A percentile compares a stretch with the other conserved stretches of the same genome.
Conservation (phyloP, 2,329 filamentous ascomycete species). For the Fusarium palustre region DNA sequence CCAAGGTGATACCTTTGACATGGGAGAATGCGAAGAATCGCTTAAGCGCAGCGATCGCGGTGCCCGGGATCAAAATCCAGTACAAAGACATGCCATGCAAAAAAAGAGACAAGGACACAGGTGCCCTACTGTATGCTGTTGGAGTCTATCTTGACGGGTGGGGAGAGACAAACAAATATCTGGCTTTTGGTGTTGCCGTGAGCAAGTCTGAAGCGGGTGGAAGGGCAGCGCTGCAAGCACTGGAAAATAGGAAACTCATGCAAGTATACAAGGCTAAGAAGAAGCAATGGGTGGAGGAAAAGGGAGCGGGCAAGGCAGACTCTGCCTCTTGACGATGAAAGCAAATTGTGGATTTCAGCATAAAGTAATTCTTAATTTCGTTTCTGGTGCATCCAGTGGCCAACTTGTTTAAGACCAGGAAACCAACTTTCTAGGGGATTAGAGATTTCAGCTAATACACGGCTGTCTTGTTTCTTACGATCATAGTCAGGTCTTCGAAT, state of each 20-base stretch:
- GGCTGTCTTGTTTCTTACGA: background rate
- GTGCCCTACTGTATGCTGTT: constrained; percentile 70
- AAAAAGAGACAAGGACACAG: constrained; percentile 65
- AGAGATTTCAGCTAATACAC: background rate
- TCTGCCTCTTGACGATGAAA: background rate
- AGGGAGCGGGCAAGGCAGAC: background rate
- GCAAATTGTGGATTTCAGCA: background rate
- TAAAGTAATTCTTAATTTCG: background rate
- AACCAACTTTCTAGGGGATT: too few relatives aligned
- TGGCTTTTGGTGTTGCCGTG: constrained; percentile 73
- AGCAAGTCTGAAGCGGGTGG: constrained; percentile 77
- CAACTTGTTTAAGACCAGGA: too few relatives aligned
- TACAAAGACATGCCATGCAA: constrained; percentile 69
- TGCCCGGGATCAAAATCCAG: constrained; percentile 67
- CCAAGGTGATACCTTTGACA: background rate
- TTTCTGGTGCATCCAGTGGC: background rate
- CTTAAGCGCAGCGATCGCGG: constrained; percentile 58
- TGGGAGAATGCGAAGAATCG: constrained; percentile 48
- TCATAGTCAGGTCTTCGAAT: background rate
- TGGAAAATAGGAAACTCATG: constrained; percentile 75
- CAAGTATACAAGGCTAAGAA: constrained; percentile 63
- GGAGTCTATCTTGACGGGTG: constrained; percentile 75
- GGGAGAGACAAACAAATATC: constrained; percentile 70
- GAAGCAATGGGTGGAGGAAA: constrained; percentile 54
- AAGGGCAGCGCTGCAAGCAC: constrained; percentile 72